Percentiles rank a stretch among this genome's conserved stretches.
These are phyloP conservation scores for Fusarium sp. DNA, from an alignment of 2,329 filamentous ascomycete species.

Conservation along the genomic window DNA sequence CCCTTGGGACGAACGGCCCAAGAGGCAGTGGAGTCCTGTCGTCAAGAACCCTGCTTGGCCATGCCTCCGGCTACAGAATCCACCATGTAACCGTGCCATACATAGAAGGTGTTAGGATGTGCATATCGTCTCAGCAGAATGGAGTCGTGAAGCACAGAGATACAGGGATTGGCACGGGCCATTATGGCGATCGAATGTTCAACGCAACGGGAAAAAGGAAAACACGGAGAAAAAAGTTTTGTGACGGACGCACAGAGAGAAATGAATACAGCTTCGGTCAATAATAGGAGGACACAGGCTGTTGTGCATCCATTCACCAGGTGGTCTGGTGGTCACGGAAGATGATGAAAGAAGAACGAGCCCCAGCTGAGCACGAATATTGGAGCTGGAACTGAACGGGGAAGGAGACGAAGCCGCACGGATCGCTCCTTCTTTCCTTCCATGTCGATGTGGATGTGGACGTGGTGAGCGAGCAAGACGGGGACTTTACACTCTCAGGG, in stretches of 20 bases:
- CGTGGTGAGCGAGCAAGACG: background rate
- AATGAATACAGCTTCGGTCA: background rate
- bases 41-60: conserved; percentile 18
- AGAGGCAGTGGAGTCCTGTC: conserved; percentile 12
- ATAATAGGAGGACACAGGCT: background rate
- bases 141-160: conserved; percentile 16
- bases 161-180: conserved; percentile 20
- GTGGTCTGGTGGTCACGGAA: background rate
- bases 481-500: background rate
- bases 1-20: conserved; percentile 5
- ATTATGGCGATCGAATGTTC: conserved; percentile 28
- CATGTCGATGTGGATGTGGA: background rate
- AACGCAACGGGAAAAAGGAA: conserved; percentile 23
- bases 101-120: conserved; percentile 15
- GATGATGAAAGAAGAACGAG: background rate
- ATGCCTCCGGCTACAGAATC: conserved; percentile 1
- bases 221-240: conserved; percentile 12
- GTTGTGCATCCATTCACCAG: background rate
- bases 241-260: background rate
- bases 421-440: conserved; percentile 13
- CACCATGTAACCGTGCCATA: conserved; percentile 32
- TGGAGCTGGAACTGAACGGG: background rate
- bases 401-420: conserved; percentile 17
- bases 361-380: background rate
- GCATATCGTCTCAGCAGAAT: conserved; percentile 34